Conservation (phyloP, 345 rosid genomes). For the Angophora floribunda region DNA sequence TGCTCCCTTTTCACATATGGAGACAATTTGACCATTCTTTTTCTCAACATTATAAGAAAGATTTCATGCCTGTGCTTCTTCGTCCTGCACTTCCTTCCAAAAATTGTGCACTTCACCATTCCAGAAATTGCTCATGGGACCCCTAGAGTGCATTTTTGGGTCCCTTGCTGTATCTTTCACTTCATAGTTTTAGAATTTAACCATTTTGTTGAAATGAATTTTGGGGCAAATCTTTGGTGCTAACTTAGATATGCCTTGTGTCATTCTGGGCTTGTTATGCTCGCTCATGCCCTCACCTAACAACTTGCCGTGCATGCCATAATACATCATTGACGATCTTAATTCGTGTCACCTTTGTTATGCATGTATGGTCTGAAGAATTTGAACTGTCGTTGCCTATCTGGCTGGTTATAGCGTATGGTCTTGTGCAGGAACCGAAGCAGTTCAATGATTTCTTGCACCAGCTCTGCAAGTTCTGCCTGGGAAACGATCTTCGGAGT, state of each 20-base stretch:
- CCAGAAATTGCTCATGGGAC: background rate
- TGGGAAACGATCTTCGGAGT: too few relatives aligned
- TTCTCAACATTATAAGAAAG: background rate
- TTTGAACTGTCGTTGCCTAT: background rate
- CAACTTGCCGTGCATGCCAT: background rate
- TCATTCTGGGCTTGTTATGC: background rate
- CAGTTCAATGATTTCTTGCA: slow-evolving; percentile 61
- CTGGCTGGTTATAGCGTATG: background rate
- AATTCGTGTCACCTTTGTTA: background rate
- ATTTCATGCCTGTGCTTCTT: background rate
- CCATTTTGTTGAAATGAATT: background rate
- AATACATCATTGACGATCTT: background rate
- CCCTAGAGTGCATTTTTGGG: background rate
- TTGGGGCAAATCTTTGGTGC: background rate
- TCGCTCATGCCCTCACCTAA: background rate
- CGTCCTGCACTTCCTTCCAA: background rate
- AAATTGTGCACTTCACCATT: background rate
- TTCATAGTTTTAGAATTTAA: background rate
- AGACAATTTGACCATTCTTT: background rate
- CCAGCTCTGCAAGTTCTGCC: background rate
- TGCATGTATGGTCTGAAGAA: background rate
- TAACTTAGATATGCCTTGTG: background rate
- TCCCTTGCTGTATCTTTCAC: background rate
- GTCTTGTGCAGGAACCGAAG: slow-evolving; percentile 61
- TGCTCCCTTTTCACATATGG: background rate